phyloP scores from a whole-genome alignment of 106 monocot species.

The Xerophyta viscosa region DNA sequence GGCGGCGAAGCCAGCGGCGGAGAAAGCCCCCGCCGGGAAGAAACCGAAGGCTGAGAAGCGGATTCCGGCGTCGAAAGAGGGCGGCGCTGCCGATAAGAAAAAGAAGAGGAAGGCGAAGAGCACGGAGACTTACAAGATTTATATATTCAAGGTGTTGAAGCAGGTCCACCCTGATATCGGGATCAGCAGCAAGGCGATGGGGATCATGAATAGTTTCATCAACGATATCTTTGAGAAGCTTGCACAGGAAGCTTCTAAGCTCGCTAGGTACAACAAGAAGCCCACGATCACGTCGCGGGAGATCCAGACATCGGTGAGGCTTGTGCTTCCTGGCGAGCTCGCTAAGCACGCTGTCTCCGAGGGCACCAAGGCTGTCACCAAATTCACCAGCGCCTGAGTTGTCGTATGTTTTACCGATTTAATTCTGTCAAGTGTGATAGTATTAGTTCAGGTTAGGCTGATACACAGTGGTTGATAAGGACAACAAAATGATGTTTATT shows the following conservation, averaged over 20 bases:
- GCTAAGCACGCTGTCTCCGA: conserved; percentile 25
- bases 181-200: conserved; percentile 35
- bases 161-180: conserved; percentile 66
- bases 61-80: conserved; percentile 6
- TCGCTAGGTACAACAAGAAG: conserved; percentile 21
- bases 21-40: conserved; percentile 22
- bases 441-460: no score
- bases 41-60: conserved; percentile 32
- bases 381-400: conserved; percentile 3
- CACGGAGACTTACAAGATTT: conserved; percentile 53
- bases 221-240: conserved; percentile 19
- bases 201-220: conserved; percentile 18
- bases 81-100: conserved; percentile 3
- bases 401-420: neutral
- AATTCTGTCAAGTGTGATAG: no score
- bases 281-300: conserved; percentile 22
- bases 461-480: no score
- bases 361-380: conserved; percentile 7
- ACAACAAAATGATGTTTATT: no score
- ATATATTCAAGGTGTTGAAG: conserved; percentile 68
- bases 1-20: conserved; percentile 14
- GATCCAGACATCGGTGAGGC: conserved; percentile 24
- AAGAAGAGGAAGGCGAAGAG: conserved; percentile 10
- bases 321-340: conserved; percentile 24
- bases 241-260: conserved; percentile 11